These are phyloP conservation scores for Russula abietina DNA, from an alignment of 768 basidiomycete genomes.

Conservation along the genomic window DNA sequence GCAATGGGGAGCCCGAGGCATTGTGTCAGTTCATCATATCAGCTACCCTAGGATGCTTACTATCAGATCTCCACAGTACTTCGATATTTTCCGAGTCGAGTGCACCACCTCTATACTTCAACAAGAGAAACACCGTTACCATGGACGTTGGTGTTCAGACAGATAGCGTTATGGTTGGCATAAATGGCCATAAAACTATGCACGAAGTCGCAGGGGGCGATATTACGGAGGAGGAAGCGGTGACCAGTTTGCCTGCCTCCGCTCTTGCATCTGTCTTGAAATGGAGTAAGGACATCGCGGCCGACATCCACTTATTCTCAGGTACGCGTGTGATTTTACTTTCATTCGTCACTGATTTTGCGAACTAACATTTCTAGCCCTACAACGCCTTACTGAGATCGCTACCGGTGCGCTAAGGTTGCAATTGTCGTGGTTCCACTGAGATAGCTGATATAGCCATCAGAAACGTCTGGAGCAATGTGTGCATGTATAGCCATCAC, in stretches of 20 bases:
- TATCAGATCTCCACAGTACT: conserved; percentile 33
- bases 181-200: conserved; percentile 28
- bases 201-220: conserved; percentile 34
- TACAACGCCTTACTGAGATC: conserved; percentile 67
- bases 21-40: conserved; percentile 44
- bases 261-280: conserved; percentile 65
- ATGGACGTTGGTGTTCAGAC: conserved; percentile 64
- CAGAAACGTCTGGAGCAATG: conserved; percentile 62
- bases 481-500: conserved; percentile 64
- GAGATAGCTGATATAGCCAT: background rate
- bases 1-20: conserved; percentile 69
- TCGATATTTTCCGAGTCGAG: conserved; percentile 45
- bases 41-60: conserved; percentile 1
- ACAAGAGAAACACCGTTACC: conserved; percentile 52
- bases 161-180: conserved; percentile 33
- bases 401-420: conserved; percentile 44
- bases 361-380: conserved; percentile 32
- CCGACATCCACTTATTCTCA: conserved; percentile 63
- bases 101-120: conserved; percentile 40
- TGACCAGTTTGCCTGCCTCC: conserved; percentile 48
- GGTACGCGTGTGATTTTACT: conserved; percentile 32
- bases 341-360: conserved; percentile 25
- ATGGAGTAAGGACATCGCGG: conserved; percentile 70
- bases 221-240: conserved; percentile 46
- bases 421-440: background rate